Percentiles rank a stretch among this genome's conserved stretches.
These are phyloP conservation scores for Aeschynomene evenia DNA, from an alignment of 306 rosid genomes.

Conservation along the genomic window DNA sequence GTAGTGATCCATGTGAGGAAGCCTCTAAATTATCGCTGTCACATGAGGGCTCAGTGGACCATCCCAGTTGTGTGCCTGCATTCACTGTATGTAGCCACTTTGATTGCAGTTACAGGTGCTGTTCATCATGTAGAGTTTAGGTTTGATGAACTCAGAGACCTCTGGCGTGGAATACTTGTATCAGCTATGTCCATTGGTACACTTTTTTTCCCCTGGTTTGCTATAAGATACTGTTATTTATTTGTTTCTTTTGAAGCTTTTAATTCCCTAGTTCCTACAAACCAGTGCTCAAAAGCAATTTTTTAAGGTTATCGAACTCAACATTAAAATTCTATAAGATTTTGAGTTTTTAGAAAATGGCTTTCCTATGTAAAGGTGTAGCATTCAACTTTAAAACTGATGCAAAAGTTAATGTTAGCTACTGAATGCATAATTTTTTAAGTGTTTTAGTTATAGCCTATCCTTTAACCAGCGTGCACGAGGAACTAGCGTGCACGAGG, in stretches of 20 bases:
- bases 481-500: neutral
- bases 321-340: slow-evolving; percentile 13
- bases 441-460: slow-evolving; percentile 10
- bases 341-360: slow-evolving; percentile 4
- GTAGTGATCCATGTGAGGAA: slow-evolving; percentile 62
- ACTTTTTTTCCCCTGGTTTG: slow-evolving; percentile 40
- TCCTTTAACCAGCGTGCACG: neutral
- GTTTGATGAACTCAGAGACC: slow-evolving; percentile 91
- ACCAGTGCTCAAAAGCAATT: slow-evolving; percentile 10
- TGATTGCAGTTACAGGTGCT: slow-evolving; percentile 75
- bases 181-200: slow-evolving; percentile 74
- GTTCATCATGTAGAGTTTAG: slow-evolving; percentile 89
- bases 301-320: slow-evolving; percentile 18
- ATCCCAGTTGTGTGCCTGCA: slow-evolving; percentile 65
- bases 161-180: slow-evolving; percentile 88
- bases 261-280: slow-evolving; percentile 14
- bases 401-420: neutral
- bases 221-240: slow-evolving; percentile 15
- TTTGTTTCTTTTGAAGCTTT: slow-evolving; percentile 9
- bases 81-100: slow-evolving; percentile 56
- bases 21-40: slow-evolving; percentile 77
- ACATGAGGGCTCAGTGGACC: slow-evolving; percentile 74
- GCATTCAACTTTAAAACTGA: slow-evolving; percentile 3
- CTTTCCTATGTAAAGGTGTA: slow-evolving; percentile 13
- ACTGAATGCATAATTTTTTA: slow-evolving; percentile 4